Conservation (phyloP, 2,329 filamentous ascomycete species). For the Onygena corvina region DNA sequence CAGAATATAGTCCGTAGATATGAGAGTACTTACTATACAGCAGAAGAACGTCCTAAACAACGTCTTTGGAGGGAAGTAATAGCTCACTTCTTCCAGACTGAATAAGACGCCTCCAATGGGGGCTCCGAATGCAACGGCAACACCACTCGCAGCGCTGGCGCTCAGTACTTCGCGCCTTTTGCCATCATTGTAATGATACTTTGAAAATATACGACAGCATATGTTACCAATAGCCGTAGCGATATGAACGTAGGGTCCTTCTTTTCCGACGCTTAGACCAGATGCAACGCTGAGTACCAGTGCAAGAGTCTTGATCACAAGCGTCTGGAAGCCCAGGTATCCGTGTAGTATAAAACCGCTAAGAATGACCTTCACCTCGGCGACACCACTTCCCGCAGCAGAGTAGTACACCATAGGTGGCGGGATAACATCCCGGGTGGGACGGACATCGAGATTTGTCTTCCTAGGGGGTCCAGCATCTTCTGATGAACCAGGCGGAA, state of each 20-base stretch:
- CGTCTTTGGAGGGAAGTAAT: slow-evolving; percentile 96
- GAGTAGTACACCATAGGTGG: slow-evolving; percentile 89
- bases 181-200: slow-evolving; percentile 87
- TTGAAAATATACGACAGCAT: slow-evolving; percentile 79
- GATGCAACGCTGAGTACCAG: slow-evolving; percentile 83
- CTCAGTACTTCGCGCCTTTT: slow-evolving; percentile 88
- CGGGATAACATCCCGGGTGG: slow-evolving; percentile 23
- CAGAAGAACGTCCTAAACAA: slow-evolving; percentile 97
- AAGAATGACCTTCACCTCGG: slow-evolving; percentile 94
- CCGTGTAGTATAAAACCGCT: slow-evolving; percentile 95
- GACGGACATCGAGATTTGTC: slow-evolving; percentile 25
- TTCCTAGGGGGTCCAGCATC: slow-evolving; percentile 30
- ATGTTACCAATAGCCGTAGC: slow-evolving; percentile 93
- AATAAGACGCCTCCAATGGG: slow-evolving; percentile 92
- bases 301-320: slow-evolving; percentile 71
- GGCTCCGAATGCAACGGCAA: slow-evolving; percentile 85
- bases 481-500: slow-evolving; percentile 33
- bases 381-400: slow-evolving; percentile 88
- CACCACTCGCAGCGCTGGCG: slow-evolving; percentile 79
- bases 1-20: not conserved
- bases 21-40: slow-evolving; percentile 56
- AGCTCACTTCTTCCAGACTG: slow-evolving; percentile 88
- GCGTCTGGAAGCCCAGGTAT: slow-evolving; percentile 77
- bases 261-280: slow-evolving; percentile 85
- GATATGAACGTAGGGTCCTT: slow-evolving; percentile 94